Evolutionary conservation across 2,329 filamentous ascomycete species (phyloP).

Genomic region (Neonectria coccinea): DNA sequence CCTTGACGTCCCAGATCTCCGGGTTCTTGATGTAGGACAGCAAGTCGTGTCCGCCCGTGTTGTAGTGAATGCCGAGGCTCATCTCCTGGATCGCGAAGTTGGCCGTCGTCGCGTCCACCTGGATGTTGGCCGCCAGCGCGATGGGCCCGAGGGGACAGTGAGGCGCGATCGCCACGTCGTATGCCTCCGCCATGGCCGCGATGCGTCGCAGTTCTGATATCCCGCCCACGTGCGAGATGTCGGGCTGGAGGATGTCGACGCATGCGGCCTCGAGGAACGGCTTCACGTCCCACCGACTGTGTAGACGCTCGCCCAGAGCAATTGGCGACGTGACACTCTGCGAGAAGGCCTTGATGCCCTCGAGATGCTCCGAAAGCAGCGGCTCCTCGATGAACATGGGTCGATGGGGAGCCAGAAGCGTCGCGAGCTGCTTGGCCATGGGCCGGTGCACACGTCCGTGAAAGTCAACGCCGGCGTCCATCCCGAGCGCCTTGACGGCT

Average conservation of each 20-base stretch:
- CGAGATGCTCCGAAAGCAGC: slow-evolving; percentile 74
- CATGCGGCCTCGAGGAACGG: slow-evolving; percentile 76
- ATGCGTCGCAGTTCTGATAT: slow-evolving; percentile 79
- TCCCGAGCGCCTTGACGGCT: slow-evolving; percentile 74
- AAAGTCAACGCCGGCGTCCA: slow-evolving; percentile 82
- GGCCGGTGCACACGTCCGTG: slow-evolving; percentile 81
- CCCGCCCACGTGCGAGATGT: slow-evolving; percentile 78
- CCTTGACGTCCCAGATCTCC: slow-evolving; percentile 73
- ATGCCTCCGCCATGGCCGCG: slow-evolving; percentile 77
- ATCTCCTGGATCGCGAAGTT: slow-evolving; percentile 84
- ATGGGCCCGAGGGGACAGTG: slow-evolving; percentile 81
- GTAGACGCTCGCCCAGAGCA: slow-evolving; percentile 77
- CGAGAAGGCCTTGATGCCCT: slow-evolving; percentile 64
- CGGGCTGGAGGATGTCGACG: slow-evolving; percentile 79
- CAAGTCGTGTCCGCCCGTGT: slow-evolving; percentile 73
- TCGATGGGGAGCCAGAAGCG: slow-evolving; percentile 72
- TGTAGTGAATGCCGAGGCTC: slow-evolving; percentile 85
- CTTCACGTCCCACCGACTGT: slow-evolving; percentile 79
- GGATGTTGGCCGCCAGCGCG: slow-evolving; percentile 76
- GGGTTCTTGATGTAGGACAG: slow-evolving; percentile 74
- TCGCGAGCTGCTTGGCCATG: slow-evolving; percentile 83
- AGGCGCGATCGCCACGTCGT: slow-evolving; percentile 79
- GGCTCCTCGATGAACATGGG: slow-evolving; percentile 85
- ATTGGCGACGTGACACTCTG: slow-evolving; percentile 66
- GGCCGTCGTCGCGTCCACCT: slow-evolving; percentile 69